Evolutionary conservation across 164 flowering plant species (phyloP).

Genomic region (grape (Vitis vinifera)): ASM3070453v1 NC_081821.1:4417001-4417500

Average conservation of each 20-base stretch:
- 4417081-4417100: neutral
- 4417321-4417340: constrained; percentile 79
- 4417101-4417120: neutral
- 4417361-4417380: constrained; percentile 76
- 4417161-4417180: constrained; percentile 73
- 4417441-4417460: neutral
- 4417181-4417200: constrained; percentile 70
- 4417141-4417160: constrained; percentile 87
- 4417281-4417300: constrained; percentile 64
- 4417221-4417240: neutral
- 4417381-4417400: constrained; percentile 55
- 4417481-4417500: too few species aligned
- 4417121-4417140: constrained; percentile 90
- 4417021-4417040: constrained; percentile 90
- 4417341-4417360: constrained; percentile 80
- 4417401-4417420: constrained; percentile 18
- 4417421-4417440: neutral
- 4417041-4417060: neutral
- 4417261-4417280: neutral
- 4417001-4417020: constrained; percentile 80
- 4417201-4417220: constrained; percentile 52
- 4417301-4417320: constrained; percentile 65
- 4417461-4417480: neutral
- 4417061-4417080: neutral
- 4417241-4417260: neutral